Evolutionary conservation across 257 asterid genomes (phyloP).

Genomic region (Apocynum venetum): DNA sequence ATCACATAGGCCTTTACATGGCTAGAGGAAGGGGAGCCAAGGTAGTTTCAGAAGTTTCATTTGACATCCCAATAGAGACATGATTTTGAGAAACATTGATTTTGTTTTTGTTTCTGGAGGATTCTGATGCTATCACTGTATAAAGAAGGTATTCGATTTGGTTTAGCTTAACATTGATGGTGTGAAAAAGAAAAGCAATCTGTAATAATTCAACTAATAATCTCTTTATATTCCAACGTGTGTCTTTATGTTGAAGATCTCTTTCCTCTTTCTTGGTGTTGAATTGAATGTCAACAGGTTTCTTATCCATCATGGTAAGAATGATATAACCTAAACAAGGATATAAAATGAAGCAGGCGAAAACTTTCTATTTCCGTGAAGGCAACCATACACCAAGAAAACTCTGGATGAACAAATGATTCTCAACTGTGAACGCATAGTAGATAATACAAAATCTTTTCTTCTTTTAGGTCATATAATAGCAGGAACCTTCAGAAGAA

Average conservation of each 20-base stretch:
- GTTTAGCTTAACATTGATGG: not conserved
- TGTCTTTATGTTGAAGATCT: not conserved
- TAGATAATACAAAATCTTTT: not conserved
- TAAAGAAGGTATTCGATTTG: not conserved
- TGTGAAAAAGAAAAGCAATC: not conserved
- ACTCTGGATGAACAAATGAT: conserved; percentile 5
- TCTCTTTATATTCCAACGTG: not conserved
- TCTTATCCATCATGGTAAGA: not conserved
- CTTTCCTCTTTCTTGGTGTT: not conserved
- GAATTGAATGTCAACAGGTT: not conserved
- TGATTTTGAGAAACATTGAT: not conserved
- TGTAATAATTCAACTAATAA: not conserved
- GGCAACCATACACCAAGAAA: not conserved
- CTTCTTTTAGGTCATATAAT: not conserved
- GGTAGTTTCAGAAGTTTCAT: conserved; percentile 58
- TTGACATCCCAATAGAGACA: conserved; percentile 23
- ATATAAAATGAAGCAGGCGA: not conserved
- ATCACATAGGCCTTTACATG: conserved; percentile 79
- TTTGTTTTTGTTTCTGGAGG: not conserved
- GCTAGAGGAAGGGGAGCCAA: conserved; percentile 90
- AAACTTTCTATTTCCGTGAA: not conserved
- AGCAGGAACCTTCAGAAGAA: not conserved
- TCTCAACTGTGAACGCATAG: not conserved
- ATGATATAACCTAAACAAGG: not conserved
- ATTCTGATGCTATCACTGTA: not conserved